Percentiles rank a stretch among this genome's conserved stretches.
phyloP scores from a whole-genome alignment of 352 stramenopile genomes.

The Phytophthora quininea region DNA sequence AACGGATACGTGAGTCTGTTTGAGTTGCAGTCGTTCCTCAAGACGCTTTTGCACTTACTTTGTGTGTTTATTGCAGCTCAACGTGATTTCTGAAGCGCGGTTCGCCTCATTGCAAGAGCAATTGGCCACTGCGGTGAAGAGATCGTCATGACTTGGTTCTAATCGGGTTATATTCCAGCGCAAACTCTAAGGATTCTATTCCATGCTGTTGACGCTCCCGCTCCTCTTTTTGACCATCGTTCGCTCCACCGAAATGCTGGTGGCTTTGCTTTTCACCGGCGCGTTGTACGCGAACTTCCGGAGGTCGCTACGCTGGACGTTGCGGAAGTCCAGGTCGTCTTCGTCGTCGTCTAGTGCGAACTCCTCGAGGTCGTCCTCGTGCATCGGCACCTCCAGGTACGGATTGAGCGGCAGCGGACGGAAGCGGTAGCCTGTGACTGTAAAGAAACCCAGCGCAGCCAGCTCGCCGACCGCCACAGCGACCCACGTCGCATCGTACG shows the following conservation, averaged over 20 bases:
- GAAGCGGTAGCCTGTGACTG: slow-evolving; percentile 92
- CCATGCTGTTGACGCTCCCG: slow-evolving; percentile 26
- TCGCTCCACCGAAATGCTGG: slow-evolving; percentile 7
- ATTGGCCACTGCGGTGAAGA: slow-evolving; percentile 5
- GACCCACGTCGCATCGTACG: slow-evolving; percentile 90
- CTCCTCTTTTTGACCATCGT: slow-evolving; percentile 32
- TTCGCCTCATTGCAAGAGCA: slow-evolving; percentile 20
- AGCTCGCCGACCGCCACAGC: slow-evolving; percentile 70
- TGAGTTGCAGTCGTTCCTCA: not conserved
- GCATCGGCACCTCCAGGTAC: slow-evolving; percentile 87
- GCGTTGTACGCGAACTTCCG: slow-evolving; percentile 35
- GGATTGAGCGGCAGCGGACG: slow-evolving; percentile 90
- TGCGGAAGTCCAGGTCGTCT: slow-evolving; percentile 50
- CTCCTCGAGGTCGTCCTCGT: slow-evolving; percentile 82
- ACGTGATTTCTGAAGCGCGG: slow-evolving; percentile 24
- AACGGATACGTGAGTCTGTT: slow-evolving; percentile 57
- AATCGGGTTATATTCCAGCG: slow-evolving; percentile 18
- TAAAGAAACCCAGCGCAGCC: slow-evolving; percentile 93
- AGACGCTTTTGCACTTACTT: slow-evolving; percentile 4
- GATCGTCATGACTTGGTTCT: slow-evolving; percentile 11
- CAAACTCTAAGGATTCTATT: slow-evolving; percentile 5
- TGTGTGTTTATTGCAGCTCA: slow-evolving; percentile 17
- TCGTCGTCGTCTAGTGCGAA: slow-evolving; percentile 68
- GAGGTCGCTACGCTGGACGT: slow-evolving; percentile 42
- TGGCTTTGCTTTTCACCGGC: slow-evolving; percentile 22